These are phyloP conservation scores for Hypoxylon sp. DNA, from an alignment of 2,329 filamentous ascomycete genomes.

Conservation along the genomic window DNA sequence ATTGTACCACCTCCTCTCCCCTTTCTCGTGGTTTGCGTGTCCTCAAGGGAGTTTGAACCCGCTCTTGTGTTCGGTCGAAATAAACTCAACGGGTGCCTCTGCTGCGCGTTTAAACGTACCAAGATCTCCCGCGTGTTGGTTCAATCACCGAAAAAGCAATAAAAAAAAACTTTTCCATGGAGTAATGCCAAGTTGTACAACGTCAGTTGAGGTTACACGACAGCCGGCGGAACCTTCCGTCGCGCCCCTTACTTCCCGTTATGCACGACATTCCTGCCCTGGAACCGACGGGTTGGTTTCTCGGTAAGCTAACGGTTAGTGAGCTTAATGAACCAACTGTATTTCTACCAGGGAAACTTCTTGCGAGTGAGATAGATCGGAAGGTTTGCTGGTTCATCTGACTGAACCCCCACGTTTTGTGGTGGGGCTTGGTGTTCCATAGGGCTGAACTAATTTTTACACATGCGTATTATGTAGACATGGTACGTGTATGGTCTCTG, in stretches of 20 bases:
- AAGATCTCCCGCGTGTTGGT: no score
- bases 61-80: not conserved
- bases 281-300: not conserved
- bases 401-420: not conserved
- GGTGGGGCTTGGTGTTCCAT: not conserved
- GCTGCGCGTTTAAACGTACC: no score
- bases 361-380: not conserved
- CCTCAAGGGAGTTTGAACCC: not conserved
- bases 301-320: not conserved
- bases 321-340: not conserved
- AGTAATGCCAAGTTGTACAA: not conserved
- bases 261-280: not conserved
- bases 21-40: no score
- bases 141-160: no score
- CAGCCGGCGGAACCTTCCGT: not conserved
- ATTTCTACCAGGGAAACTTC: not conserved
- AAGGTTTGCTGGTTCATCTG: not conserved
- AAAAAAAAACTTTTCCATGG: no score
- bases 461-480: not conserved
- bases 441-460: not conserved
- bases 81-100: not conserved
- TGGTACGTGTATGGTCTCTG: not conserved
- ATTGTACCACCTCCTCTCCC: no score
- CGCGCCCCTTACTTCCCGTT: not conserved
- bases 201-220: constrained; percentile 1